These are phyloP conservation scores for Yarrowia deformans DNA, from an alignment of 805 yeast genomes.

Conservation along the genomic window DNA sequence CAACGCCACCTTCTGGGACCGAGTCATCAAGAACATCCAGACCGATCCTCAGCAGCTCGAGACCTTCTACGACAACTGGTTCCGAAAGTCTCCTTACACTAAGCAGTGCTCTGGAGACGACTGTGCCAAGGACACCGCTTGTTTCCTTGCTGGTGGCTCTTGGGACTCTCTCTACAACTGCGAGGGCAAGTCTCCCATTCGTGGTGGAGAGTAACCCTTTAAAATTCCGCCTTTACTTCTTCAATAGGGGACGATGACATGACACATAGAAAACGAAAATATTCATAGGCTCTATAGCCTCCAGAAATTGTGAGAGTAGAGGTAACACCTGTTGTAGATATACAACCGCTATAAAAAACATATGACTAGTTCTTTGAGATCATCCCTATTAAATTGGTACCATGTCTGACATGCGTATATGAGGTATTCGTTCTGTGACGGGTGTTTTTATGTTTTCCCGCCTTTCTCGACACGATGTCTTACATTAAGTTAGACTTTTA, in stretches of 20 bases:
- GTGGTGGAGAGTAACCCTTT: conserved; percentile 14
- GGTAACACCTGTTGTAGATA: too few species aligned
- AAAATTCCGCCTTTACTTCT: background rate
- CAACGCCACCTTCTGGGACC: conserved; percentile 73
- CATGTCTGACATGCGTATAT: too few species aligned
- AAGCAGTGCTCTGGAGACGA: conserved; percentile 14
- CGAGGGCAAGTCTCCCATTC: conserved; percentile 32
- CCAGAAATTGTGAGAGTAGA: background rate
- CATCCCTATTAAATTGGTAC: too few species aligned
- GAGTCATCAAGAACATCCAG: conserved; percentile 38
- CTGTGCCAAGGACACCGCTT: conserved; percentile 27
- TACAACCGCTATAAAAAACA: too few species aligned
- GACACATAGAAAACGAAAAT: conserved; percentile 25
- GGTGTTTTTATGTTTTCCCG: too few species aligned
- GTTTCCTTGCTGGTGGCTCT: conserved; percentile 28
- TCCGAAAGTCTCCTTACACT: conserved; percentile 35
- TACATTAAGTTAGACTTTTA: too few species aligned
- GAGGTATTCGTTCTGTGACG: too few species aligned
- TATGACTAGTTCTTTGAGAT: too few species aligned
- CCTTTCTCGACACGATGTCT: too few species aligned
- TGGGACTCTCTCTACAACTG: conserved; percentile 36
- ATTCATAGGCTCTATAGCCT: conserved; percentile 4
- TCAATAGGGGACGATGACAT: background rate
- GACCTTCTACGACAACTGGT: conserved; percentile 32
- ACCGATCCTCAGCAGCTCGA: conserved; percentile 22